Evolutionary conservation across 2,329 filamentous ascomycete genomes (phyloP).

Genomic region (Neofusicoccum kwambonambiense): DNA sequence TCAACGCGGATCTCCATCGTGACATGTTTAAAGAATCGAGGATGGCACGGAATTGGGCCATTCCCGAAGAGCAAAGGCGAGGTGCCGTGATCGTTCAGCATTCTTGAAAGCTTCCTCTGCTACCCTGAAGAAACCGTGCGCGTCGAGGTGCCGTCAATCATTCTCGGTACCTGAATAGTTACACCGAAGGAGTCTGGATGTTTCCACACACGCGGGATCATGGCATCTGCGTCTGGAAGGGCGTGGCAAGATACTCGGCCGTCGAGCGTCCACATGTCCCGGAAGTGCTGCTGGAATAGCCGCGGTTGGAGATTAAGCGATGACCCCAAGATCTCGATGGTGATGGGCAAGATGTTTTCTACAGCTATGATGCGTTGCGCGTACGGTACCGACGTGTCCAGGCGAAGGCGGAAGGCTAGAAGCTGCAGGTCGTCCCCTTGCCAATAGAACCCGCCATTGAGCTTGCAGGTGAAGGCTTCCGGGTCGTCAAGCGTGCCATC

Average conservation of each 20-base stretch:
- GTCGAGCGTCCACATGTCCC: background rate
- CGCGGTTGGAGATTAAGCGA: background rate
- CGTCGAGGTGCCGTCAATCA: background rate
- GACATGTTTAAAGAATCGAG: background rate
- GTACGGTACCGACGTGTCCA: background rate
- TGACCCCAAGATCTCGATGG: background rate
- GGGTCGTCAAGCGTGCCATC: background rate
- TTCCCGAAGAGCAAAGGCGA: background rate
- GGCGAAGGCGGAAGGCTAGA: background rate
- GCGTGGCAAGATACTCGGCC: background rate
- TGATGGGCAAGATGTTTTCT: background rate
- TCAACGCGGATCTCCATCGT: background rate
- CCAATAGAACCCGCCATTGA: background rate
- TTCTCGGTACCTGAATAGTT: background rate
- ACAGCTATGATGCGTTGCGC: background rate
- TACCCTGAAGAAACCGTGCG: background rate
- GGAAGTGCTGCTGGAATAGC: background rate
- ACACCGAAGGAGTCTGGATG: background rate
- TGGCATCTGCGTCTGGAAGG: background rate
- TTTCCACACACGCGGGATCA: background rate
- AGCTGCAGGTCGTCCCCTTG: background rate
- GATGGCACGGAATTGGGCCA: background rate
- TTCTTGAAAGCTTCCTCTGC: background rate
- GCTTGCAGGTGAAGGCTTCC: background rate
- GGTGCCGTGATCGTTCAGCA: background rate